These are phyloP conservation scores for Steccherinum ochraceum DNA, from an alignment of 768 basidiomycete genomes.

Conservation along the genomic window DNA sequence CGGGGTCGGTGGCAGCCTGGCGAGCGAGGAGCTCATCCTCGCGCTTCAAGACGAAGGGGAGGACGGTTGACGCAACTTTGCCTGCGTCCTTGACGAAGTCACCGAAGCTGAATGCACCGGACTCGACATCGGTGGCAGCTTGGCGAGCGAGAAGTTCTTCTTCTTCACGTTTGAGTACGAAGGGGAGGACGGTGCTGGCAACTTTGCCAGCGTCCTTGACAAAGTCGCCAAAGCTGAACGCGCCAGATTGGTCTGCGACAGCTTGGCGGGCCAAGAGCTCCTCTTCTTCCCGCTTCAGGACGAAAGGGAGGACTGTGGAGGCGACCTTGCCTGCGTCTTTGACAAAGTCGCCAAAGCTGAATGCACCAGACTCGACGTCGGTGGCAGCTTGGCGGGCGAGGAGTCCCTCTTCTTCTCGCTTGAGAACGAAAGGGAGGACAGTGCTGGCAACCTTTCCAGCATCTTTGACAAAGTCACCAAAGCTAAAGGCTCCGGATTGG, in stretches of 20 bases:
- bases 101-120: not conserved
- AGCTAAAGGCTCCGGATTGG: not conserved
- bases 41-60: not conserved
- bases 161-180: too few species aligned
- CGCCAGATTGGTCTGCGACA: not conserved
- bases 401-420: not conserved
- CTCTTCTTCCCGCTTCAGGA: not conserved
- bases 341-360: not conserved
- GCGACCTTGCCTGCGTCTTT: not conserved
- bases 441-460: not conserved
- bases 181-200: not conserved
- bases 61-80: not conserved
- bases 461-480: not conserved
- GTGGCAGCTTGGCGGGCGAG: not conserved
- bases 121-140: not conserved
- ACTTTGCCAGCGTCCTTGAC: not conserved
- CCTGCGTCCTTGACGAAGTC: not conserved
- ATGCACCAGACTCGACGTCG: not conserved
- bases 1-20: not conserved
- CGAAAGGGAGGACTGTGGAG: not conserved
- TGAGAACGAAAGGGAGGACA: not conserved
- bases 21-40: not conserved
- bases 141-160: not conserved
- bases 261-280: not conserved
- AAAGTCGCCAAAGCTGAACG: not conserved